Conservation (phyloP, 2,329 filamentous ascomycete species). For the Neopestalotiopsis sp. region DNA sequence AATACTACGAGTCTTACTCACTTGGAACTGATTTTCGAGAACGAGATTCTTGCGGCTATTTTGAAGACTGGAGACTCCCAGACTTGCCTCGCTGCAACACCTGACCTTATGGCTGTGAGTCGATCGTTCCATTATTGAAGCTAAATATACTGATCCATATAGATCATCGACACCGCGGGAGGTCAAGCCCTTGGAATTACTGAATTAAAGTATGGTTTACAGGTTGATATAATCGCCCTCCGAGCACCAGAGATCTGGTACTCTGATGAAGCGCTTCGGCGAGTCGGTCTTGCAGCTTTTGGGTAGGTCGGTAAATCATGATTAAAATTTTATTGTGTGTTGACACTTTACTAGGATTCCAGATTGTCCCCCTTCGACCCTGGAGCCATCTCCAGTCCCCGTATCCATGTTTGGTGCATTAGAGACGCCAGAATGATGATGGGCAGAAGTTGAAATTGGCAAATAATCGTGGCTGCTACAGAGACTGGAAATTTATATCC, state of each 20-base stretch:
- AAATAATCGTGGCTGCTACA: no score
- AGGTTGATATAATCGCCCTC: neutral
- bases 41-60: constrained; percentile 7
- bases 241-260: constrained; percentile 12
- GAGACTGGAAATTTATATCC: no score
- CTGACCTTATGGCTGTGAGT: neutral
- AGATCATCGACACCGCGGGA: constrained; percentile 4
- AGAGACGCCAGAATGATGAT: neutral
- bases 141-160: neutral
- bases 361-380: neutral
- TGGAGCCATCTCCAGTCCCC: neutral
- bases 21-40: neutral
- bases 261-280: neutral
- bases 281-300: constrained; percentile 1
- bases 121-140: neutral
- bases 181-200: constrained; percentile 8
- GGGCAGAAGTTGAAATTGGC: no score
- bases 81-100: neutral
- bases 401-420: neutral
- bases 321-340: neutral
- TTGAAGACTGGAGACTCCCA: neutral
- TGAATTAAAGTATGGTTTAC: neutral
- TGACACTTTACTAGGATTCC: neutral
- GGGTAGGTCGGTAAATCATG: neutral
- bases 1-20: neutral